Evolutionary conservation across 2,329 filamentous ascomycete genomes (phyloP).

Genomic region (Exophiala dermatitidis): DNA sequence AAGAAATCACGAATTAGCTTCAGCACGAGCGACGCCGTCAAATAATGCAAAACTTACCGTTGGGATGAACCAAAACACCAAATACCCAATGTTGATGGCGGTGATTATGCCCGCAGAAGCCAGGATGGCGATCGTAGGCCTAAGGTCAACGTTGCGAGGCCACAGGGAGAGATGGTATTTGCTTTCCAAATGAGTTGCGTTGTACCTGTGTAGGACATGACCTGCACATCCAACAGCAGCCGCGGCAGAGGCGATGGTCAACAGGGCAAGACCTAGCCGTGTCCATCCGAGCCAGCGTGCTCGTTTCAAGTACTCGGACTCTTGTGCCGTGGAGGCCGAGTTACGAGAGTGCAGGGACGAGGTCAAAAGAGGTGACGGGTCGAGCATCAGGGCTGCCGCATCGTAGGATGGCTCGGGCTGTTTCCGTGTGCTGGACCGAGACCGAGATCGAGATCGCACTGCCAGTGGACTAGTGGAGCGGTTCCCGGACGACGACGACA

Average conservation of each 20-base stretch:
- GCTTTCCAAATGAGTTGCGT: constrained; percentile 32
- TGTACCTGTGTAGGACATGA: constrained; percentile 36
- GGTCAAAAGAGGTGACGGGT: constrained; percentile 18
- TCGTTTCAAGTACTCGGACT: constrained; percentile 20
- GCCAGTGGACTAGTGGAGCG: not conserved
- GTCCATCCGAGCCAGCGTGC: constrained; percentile 29
- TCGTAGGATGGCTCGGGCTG: constrained; percentile 4
- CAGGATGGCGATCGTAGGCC: constrained; percentile 35
- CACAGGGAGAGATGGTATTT: constrained; percentile 35
- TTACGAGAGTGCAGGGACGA: constrained; percentile 23
- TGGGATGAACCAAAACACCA: constrained; percentile 12
- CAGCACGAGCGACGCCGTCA: not conserved
- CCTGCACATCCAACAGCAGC: constrained; percentile 34
- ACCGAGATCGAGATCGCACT: not conserved
- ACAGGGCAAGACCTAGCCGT: constrained; percentile 32
- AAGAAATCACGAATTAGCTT: not conserved
- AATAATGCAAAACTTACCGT: constrained; percentile 12
- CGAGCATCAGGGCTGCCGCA: constrained; percentile 15
- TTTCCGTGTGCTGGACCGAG: constrained; percentile 12
- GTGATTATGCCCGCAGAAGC: constrained; percentile 34
- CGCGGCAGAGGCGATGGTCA: constrained; percentile 30
- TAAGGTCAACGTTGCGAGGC: constrained; percentile 38
- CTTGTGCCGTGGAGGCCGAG: constrained; percentile 21
- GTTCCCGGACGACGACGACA: constrained; percentile 3
- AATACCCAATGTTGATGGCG: constrained; percentile 30